Conservation (phyloP, 2,329 filamentous ascomycete genomes). For the Hypoxylon sp. region DNA sequence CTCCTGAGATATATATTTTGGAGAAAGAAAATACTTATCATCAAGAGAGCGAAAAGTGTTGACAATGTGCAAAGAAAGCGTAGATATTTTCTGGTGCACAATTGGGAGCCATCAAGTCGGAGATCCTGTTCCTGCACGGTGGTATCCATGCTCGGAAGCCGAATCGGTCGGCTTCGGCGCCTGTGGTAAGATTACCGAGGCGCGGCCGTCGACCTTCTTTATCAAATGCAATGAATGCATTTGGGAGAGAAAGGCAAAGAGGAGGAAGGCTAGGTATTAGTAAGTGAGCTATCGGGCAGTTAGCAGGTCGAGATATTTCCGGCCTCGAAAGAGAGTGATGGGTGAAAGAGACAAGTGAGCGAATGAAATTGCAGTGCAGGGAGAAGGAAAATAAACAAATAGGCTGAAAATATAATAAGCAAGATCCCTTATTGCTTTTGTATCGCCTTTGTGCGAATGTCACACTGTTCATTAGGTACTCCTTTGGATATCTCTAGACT, state of each 20-base stretch:
- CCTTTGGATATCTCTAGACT: no score
- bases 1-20: no score
- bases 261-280: background rate
- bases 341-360: no score
- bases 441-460: no score
- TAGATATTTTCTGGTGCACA: constrained; percentile 24
- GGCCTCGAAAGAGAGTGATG: background rate
- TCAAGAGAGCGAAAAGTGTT: background rate
- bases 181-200: constrained; percentile 20
- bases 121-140: constrained; percentile 3
- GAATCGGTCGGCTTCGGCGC: constrained; percentile 15
- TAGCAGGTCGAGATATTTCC: background rate
- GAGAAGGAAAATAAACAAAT: no score
- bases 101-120: constrained; percentile 25
- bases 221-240: constrained; percentile 7
- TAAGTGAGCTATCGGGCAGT: no score
- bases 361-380: no score
- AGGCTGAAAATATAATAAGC: no score
- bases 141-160: constrained; percentile 16
- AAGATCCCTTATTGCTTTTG: no score
- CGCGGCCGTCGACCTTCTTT: constrained; percentile 11
- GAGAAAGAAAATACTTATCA: no score
- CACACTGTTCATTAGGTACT: no score
- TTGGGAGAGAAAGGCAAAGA: background rate
- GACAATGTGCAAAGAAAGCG: constrained; percentile 19